Conservation (phyloP, 305 asterid genomes). For the Fraxinus floribunda region DNA sequence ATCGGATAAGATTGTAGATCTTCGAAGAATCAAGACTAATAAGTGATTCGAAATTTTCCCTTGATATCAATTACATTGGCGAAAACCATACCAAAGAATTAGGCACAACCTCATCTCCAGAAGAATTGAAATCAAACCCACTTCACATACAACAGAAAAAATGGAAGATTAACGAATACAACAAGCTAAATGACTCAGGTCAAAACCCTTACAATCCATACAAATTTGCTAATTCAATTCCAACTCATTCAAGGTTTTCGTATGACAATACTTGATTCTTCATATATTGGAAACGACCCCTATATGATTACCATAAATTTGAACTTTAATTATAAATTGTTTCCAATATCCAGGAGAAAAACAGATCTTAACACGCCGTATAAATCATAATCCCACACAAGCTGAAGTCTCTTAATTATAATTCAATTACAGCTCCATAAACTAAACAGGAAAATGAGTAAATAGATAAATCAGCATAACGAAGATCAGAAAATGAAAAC, state of each 20-base stretch:
- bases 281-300: slow-evolving; percentile 2
- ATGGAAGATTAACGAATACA: neutral
- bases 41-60: neutral
- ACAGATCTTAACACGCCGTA: neutral
- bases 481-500: slow-evolving; percentile 16
- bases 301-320: slow-evolving; percentile 5
- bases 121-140: slow-evolving; percentile 3
- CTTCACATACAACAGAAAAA: slow-evolving; percentile 24
- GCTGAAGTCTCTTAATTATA: slow-evolving; percentile 1
- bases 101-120: neutral
- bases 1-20: neutral
- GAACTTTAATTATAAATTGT: slow-evolving; percentile 6
- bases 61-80: neutral
- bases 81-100: slow-evolving; percentile 5
- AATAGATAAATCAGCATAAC: slow-evolving; percentile 4
- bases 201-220: neutral
- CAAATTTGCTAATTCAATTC: neutral
- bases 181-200: slow-evolving; percentile 14
- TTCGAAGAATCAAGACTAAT: slow-evolving; percentile 4
- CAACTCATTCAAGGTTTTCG: neutral
- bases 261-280: slow-evolving; percentile 16
- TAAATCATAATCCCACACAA: neutral
- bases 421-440: slow-evolving; percentile 6
- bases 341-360: neutral
- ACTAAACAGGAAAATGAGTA: neutral